Base-by-base conservation (phyloP, 345 rosid genomes). In the Triadica sebifera region DNA sequence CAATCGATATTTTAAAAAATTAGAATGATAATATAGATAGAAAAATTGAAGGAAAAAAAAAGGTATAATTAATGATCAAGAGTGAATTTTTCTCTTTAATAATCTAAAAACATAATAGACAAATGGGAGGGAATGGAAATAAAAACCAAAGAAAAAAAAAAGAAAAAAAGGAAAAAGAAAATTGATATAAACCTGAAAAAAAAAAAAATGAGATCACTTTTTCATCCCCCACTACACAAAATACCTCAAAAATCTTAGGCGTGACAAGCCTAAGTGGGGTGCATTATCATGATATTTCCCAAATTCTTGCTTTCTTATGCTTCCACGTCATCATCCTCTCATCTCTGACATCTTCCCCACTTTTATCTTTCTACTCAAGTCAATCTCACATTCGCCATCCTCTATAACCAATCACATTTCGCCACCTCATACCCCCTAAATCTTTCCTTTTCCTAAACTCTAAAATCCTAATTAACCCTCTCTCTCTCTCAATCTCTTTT, bases 231-330 rank as follows among this genome's bases (percentile, higher is more conserved):
- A 85, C 82, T 81, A 86, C 86, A 71, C 74, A 82, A 84, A 62
- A 62, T 38, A 34, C 80, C 85, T 88, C 90, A 87, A 88, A 92
- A 87, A 83, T 83, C 83, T 83, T 81, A 86, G 95, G 97, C 97
- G 93, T 91, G 97, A 86, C 86, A 83, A 57, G 69, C 86, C 79
- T 67, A 81, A 92, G 98, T 92, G 96, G 98, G 95, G 88, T 78
- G 94, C 98, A 87, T 82, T 75, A 94, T 94, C 93, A 92, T 90
- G 67, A 83, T 78, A 70, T 41, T 80, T 72, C 73, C 86, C 88
- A 81, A 78, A 20, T 73, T 77, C 62, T 29, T 65, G 47, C 55
- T 24, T 19, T 53, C 70, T 45, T 55, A 12, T 75, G 52, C 72
- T 41, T 58, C 82, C 85, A 77, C 77, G 29, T 66, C 79, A 45